A percentile compares a stretch with the other conserved stretches of the same genome.
Conservation (phyloP, 768 basidiomycete species). For the Naematelia encephala region DNA sequence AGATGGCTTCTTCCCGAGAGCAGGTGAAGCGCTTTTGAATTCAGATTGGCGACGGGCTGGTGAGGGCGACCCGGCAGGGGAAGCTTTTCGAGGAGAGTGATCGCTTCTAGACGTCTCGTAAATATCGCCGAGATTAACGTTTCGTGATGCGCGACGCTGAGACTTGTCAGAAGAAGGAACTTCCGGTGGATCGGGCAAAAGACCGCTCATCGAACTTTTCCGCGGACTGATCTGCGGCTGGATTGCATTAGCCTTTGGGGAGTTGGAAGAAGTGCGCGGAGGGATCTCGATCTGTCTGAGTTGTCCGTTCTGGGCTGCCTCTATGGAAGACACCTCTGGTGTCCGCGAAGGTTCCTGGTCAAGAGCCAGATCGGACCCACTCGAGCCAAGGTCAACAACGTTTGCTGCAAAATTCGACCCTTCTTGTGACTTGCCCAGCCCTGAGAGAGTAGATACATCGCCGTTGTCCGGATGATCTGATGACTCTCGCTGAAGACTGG, state of each 20-base stretch:
- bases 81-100: neutral
- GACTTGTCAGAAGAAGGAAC: neutral
- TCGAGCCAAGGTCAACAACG: neutral
- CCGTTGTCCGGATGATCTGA: neutral
- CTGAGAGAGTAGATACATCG: neutral
- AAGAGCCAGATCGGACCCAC: neutral
- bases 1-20: neutral
- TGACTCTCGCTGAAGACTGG: neutral
- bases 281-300: slow-evolving; percentile 6
- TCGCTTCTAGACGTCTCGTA: neutral
- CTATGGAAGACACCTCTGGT: neutral
- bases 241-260: neutral
- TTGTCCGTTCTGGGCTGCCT: neutral
- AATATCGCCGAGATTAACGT: neutral
- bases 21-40: neutral
- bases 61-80: neutral
- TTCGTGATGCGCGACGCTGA: neutral
- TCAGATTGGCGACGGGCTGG: neutral
- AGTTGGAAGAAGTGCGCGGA: slow-evolving; percentile 15
- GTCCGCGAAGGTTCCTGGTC: neutral
- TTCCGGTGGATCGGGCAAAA: neutral
- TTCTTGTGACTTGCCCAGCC: too few relatives aligned
- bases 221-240: slow-evolving; percentile 3
- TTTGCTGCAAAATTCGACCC: neutral
- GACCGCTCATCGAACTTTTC: slow-evolving; percentile 6